Percentiles rank a stretch among this genome's conserved stretches.
These are phyloP conservation scores for Stevia rebaudiana DNA, from an alignment of 140 eudicot genomes.

Conservation along the genomic window DNA sequence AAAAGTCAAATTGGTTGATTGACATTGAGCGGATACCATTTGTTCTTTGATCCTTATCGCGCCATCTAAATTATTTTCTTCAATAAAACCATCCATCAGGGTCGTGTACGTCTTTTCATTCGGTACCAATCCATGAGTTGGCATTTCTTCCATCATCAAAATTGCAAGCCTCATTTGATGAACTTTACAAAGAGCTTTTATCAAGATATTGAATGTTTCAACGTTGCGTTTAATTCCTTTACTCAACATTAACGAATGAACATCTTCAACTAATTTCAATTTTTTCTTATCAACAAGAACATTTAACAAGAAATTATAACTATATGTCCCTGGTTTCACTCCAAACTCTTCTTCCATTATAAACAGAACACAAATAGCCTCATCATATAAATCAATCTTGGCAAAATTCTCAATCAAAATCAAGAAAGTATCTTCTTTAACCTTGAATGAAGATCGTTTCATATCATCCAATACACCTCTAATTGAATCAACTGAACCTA, in stretches of 20 bases:
- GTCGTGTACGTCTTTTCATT: slow-evolving; percentile 85
- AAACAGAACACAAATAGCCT: slow-evolving; percentile 72
- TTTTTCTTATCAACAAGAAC: slow-evolving; percentile 87
- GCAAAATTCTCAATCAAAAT: slow-evolving; percentile 62
- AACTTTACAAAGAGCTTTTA: slow-evolving; percentile 75
- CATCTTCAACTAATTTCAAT: slow-evolving; percentile 66
- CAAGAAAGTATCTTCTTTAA: slow-evolving; percentile 58
- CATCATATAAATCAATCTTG: slow-evolving; percentile 50
- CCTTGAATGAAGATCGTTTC: slow-evolving; percentile 47
- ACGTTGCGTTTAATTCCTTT: slow-evolving; percentile 53
- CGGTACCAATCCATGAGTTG: slow-evolving; percentile 55
- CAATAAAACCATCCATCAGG: slow-evolving; percentile 81
- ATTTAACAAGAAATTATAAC: slow-evolving; percentile 65
- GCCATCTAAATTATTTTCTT: slow-evolving; percentile 65
- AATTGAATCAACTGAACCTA: slow-evolving; percentile 57
- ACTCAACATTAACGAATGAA: slow-evolving; percentile 57
- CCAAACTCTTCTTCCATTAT: slow-evolving; percentile 71
- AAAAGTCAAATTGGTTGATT: slow-evolving; percentile 42
- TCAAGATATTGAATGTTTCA: slow-evolving; percentile 74
- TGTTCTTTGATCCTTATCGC: slow-evolving; percentile 70
- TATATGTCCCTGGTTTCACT: slow-evolving; percentile 46
- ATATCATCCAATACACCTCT: slow-evolving; percentile 54
- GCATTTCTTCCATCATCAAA: slow-evolving; percentile 89
- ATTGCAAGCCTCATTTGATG: slow-evolving; percentile 90
- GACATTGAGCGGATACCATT: slow-evolving; percentile 66